Evolutionary conservation across 2,329 filamentous ascomycete species (phyloP).

Genomic region (Cryphonectria radicalis): DNA sequence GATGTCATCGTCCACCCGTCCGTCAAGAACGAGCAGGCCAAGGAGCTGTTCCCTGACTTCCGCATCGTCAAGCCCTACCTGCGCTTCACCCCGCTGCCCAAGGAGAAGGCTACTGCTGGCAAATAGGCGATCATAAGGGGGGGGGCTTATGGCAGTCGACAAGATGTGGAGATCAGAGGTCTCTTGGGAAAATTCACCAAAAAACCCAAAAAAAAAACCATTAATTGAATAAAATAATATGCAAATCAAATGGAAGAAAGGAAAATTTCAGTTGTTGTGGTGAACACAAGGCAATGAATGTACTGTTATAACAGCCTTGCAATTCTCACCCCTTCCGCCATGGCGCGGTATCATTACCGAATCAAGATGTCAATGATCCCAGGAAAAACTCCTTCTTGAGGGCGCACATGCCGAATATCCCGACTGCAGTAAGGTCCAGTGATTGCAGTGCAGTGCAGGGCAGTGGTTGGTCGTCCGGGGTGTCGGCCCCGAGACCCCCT

Average conservation of each 20-base stretch:
- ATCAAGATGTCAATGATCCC: not conserved
- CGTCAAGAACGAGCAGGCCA: conserved; percentile 83
- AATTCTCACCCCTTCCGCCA: not conserved
- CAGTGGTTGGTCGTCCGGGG: not conserved
- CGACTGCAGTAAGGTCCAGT: not conserved
- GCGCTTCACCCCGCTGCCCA: conserved; percentile 70
- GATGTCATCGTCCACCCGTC: conserved; percentile 90
- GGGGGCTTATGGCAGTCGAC: too few species aligned
- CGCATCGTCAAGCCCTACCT: conserved; percentile 73
- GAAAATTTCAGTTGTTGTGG: not conserved
- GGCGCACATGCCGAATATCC: not conserved
- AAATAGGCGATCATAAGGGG: conserved; percentile 31
- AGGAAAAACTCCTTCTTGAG: not conserved
- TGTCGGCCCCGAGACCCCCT: not conserved
- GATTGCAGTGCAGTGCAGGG: not conserved
- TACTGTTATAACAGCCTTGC: not conserved
- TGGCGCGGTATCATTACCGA: not conserved
- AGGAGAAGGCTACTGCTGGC: conserved; percentile 50
- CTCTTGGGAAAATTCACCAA: not conserved
- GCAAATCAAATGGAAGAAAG: not conserved
- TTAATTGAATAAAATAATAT: not conserved
- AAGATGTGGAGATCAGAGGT: not conserved
- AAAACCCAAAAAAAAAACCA: not conserved
- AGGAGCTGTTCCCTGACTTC: conserved; percentile 83
- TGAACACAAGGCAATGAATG: not conserved